Evolutionary conservation across 1,284 basidiomycete species (phyloP).

Genomic region (Takashimella tepidaria): DNA sequence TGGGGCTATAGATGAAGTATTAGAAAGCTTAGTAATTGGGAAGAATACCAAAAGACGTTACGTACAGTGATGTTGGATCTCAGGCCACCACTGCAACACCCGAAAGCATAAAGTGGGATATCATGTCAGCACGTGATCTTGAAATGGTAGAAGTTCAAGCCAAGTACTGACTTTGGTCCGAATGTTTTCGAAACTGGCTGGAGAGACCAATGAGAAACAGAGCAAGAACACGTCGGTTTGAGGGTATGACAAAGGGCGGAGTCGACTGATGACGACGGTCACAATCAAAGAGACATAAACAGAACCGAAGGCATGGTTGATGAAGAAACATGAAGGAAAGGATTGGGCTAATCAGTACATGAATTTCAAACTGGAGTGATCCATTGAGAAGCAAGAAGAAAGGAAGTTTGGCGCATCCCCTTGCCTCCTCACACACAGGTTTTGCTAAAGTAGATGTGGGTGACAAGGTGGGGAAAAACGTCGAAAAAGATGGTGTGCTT

Average conservation of each 20-base stretch:
- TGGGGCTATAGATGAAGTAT: constrained; percentile 89
- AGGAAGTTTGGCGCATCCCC: background rate
- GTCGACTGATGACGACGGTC: constrained; percentile 59
- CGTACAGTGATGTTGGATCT: constrained; percentile 46
- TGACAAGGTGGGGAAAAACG: too few relatives aligned
- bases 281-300: background rate
- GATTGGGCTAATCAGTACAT: too few relatives aligned
- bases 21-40: too few relatives aligned
- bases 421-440: too few relatives aligned
- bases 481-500: too few relatives aligned
- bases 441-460: too few relatives aligned
- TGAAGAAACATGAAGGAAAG: background rate
- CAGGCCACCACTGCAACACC: constrained; percentile 49
- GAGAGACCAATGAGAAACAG: constrained; percentile 96
- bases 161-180: constrained; percentile 79
- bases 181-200: constrained; percentile 97
- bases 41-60: constrained; percentile 51
- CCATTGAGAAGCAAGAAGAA: background rate
- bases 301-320: background rate
- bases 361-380: too few relatives aligned
- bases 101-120: too few relatives aligned
- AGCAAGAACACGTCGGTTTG: constrained; percentile 99
- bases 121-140: too few relatives aligned
- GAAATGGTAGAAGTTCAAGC: too few relatives aligned
- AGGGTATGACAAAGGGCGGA: constrained; percentile 95